phyloP scores from a whole-genome alignment of 2,329 filamentous ascomycete genomes.

The Colletotrichum abscissum region DNA sequence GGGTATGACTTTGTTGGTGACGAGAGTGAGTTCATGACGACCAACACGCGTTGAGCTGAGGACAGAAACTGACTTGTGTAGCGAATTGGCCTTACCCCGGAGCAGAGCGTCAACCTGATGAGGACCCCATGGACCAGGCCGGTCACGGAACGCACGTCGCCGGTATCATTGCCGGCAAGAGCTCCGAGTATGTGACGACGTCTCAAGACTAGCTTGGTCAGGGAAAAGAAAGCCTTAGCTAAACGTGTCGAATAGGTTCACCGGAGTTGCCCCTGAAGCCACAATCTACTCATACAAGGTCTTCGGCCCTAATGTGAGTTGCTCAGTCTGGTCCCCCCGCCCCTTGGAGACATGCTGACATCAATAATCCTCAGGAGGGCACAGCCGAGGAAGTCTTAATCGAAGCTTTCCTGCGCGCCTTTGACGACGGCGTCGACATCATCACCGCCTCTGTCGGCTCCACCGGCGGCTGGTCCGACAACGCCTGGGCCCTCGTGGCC shows the following conservation, averaged over 20 bases:
- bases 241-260: conserved; percentile 12
- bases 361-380: not conserved
- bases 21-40: not conserved
- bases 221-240: not conserved
- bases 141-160: conserved; percentile 51
- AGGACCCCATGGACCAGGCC: conserved; percentile 57
- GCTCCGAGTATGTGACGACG: not conserved
- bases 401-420: conserved; percentile 34
- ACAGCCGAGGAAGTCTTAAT: conserved; percentile 33
- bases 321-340: too few relatives aligned
- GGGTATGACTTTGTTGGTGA: conserved; percentile 43
- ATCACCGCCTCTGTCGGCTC: conserved; percentile 32
- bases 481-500: conserved; percentile 55
- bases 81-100: conserved; percentile 35
- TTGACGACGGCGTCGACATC: conserved; percentile 33
- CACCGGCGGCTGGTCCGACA: conserved; percentile 45
- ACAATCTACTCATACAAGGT: conserved; percentile 33
- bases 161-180: conserved; percentile 30
- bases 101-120: conserved; percentile 50
- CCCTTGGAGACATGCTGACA: not conserved
- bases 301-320: conserved; percentile 25
- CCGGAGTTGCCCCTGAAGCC: conserved; percentile 31
- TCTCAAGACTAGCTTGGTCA: not conserved
- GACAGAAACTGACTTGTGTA: not conserved
- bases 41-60: too few relatives aligned